Evolutionary conservation across 139 green algal species (phyloP).

Genomic region (Pleodorina starrii): DNA sequence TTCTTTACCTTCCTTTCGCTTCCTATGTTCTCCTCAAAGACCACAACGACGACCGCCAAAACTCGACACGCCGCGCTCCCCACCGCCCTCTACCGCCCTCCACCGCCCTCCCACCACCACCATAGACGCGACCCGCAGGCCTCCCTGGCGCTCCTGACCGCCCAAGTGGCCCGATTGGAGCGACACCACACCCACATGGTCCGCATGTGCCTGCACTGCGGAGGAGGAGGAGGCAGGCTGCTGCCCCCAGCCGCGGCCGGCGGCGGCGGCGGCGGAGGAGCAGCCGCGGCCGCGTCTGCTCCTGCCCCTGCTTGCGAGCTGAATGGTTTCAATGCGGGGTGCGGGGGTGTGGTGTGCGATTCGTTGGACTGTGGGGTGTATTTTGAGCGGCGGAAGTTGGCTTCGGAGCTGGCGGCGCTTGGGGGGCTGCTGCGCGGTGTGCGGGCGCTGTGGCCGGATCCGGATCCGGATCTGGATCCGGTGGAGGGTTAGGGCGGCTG

Average conservation of each 20-base stretch:
- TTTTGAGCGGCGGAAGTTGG: slow-evolving; percentile 92
- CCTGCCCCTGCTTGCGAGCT: background rate
- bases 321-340: background rate
- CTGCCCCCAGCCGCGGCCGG: background rate
- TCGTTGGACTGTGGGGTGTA: slow-evolving; percentile 94
- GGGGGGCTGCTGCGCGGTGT: background rate
- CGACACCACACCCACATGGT: slow-evolving; percentile 77
- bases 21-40: too few relatives aligned
- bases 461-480: too few relatives aligned
- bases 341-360: slow-evolving; percentile 84
- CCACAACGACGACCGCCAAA: too few relatives aligned
- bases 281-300: background rate
- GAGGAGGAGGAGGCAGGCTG: slow-evolving; percentile 71
- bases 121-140: slow-evolving; percentile 44
- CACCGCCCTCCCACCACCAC: background rate
- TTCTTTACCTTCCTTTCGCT: too few relatives aligned
- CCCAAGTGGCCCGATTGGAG: slow-evolving; percentile 70
- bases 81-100: too few relatives aligned
- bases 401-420: slow-evolving; percentile 43
- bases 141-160: slow-evolving; percentile 44
- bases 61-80: too few relatives aligned
- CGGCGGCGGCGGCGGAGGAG: background rate
- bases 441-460: slow-evolving; percentile 28
- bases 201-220: slow-evolving; percentile 85
- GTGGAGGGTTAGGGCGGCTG: too few relatives aligned